Evolutionary conservation across 129 eudicot species (phyloP), one percentile per base, ranked within the genome.

Genomic region (Chrysanthemum makinoi): DNA sequence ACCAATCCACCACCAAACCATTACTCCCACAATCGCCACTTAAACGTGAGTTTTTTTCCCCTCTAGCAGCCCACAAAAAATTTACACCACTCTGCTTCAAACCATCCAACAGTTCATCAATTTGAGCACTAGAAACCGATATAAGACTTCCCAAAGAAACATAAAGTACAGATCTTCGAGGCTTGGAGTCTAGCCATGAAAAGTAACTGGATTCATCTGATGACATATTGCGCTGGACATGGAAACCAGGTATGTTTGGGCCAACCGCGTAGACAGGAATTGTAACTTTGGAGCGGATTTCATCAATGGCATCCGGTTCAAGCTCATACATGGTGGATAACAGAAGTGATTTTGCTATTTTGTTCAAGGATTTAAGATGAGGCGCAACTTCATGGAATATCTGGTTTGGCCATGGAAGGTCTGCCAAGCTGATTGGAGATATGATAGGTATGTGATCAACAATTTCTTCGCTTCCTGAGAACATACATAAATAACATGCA

Each of bases 371-470:
- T 3, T 54, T n/a, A 33, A 15, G 57, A 26, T 57, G 10, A 6
- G 52, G 22, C 62, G 53, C 12, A 49, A n/a, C 0, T 48, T 56
- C 69, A 73, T 60, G n/a, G 2, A 69, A 8, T 70, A 62, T 28
- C 28, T 65, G 13, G 22, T 54, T 72, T 15, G 74, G 4, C 18
- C 75, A 63, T 10, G 95, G 97, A 57, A 90, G 77, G 61, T 90
- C 89, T 33, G 66, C 70, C 33, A 87, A 13, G 17, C 65, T 72
- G 0, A 78, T 59, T 12, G 97, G n/a, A 43, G 83, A 48, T 74
- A 90, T 22, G 33, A 87, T 91, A 0, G 95, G 97, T 12, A 90
- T 87, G 62, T 79, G 85, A 43, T 76, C 70, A 13, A 86, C 61
- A 19, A 12, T 33, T 10, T 77, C 84, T 0, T 82, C 68, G 75